Base-by-base conservation (phyloP, 163 green algal genomes). In the Smithsoniella earleae region DNA sequence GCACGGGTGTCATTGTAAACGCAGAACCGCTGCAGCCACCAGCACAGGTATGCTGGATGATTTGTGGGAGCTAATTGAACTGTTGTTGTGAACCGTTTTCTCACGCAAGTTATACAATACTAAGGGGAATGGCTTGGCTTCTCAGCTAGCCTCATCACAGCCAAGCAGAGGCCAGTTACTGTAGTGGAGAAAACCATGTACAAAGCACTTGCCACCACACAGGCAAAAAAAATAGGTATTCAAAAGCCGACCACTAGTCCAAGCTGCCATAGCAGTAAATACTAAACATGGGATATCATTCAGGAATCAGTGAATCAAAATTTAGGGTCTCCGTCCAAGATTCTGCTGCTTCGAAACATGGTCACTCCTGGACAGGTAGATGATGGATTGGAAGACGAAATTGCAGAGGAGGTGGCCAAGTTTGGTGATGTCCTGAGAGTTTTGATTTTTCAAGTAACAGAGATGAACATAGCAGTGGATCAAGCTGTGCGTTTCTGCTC, bases 361-460 rank as follows among this genome's bases (percentile, higher is more conserved):
- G 79, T 93, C 33, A 85, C 82, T 1, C 88, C 90, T 22, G 89
- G 90, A 2, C 85, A 96, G 74, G 92, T 97, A 79, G 91, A 97
- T 74, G 86, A 90, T 5, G 82, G 91, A 30, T 76, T 97, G 54
- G 93, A 98, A 73, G 89, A 96, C 64, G 88, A 96, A 77, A 79
- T 87, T 33, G 83, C 80, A 20, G 75, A 82, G 25, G 85, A 90
- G 77, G 73, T 83, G 18, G 81, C 80, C 62, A 89, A 86, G 78
- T 90, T 86, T 38, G 84, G 85, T 20, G 74, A 78, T 13, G 84
- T 90, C 5, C 72, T 77, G 16, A 80, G 78, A 30, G 88, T 95
- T 8, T 73, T 93, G 38, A 95, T 96, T 36, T 96, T 96, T 79
- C 88, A 95, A 82, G 90, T 96, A 27, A 96, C 86, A 1, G 86